Evolutionary conservation across 2,329 filamentous ascomycete genomes (phyloP).

Genomic region (Trichophyton simii): DNA sequence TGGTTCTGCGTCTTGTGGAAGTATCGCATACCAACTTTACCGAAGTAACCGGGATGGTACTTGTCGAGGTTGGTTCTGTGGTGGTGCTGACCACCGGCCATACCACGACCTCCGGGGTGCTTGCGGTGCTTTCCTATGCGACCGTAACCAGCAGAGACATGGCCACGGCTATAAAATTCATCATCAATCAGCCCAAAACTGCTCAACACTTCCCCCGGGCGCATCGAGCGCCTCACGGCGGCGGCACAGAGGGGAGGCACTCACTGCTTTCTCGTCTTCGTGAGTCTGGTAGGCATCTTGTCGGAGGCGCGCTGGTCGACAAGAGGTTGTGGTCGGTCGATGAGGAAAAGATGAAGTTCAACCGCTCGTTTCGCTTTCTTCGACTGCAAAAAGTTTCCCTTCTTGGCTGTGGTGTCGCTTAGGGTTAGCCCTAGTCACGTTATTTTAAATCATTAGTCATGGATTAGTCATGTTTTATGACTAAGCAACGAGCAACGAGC

Average conservation of each 20-base stretch:
- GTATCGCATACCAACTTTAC: slow-evolving; percentile 89
- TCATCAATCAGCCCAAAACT: not conserved
- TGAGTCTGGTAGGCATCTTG: slow-evolving; percentile 41
- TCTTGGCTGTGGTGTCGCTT: slow-evolving; percentile 15
- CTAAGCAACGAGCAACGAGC: not conserved
- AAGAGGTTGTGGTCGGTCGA: slow-evolving; percentile 16
- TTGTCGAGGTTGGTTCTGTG: slow-evolving; percentile 87
- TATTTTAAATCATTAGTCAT: not conserved
- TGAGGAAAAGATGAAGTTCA: slow-evolving; percentile 25
- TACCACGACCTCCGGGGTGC: slow-evolving; percentile 65
- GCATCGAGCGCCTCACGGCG: not conserved
- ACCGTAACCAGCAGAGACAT: slow-evolving; percentile 97
- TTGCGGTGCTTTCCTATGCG: slow-evolving; percentile 99
- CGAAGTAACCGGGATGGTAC: slow-evolving; percentile 98
- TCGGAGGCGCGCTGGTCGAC: slow-evolving; percentile 31
- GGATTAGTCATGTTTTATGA: not conserved
- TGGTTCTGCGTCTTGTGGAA: slow-evolving; percentile 95
- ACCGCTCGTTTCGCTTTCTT: not conserved
- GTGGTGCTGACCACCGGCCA: slow-evolving; percentile 99
- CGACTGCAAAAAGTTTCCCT: slow-evolving; percentile 10
- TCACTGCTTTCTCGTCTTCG: slow-evolving; percentile 40
- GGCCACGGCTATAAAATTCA: slow-evolving; percentile 58
- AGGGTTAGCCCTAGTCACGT: slow-evolving; percentile 1
- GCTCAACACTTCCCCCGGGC: not conserved
- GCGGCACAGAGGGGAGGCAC: slow-evolving; percentile 16